Evolutionary conservation across 768 basidiomycete species (phyloP), one percentile per base, ranked within the genome.

Genomic region (Mycena latifolia): DNA sequence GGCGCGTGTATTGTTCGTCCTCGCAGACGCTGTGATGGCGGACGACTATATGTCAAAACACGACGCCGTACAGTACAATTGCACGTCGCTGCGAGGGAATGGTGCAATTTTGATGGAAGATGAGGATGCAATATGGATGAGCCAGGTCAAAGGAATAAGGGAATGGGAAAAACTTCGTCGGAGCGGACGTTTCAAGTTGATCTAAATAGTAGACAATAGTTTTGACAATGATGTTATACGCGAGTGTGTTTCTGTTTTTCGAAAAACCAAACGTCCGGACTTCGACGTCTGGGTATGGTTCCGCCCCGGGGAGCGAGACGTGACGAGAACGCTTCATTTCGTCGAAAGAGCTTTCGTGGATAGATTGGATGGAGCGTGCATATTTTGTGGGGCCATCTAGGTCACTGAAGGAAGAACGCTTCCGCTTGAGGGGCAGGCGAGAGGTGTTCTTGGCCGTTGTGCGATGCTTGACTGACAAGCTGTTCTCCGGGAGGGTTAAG

Each of bases 321-420:
- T n/a, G n/a, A n/a, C n/a, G n/a, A n/a, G n/a, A n/a, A n/a, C n/a
- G n/a, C n/a, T n/a, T n/a, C n/a, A n/a, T n/a, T n/a, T n/a, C n/a
- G n/a, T 84, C 82, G 63, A 84, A 85, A 37, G 84, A 84, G 57
- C 77, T 81, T 29, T 83, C 80, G 65, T 84, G 80, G 39, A 78
- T 73, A 24, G 79, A 81, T 18, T 75, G 74, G 48, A 74, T 52
- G n/a, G 88, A 88, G 61, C 78, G 80, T 33, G 78, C 79, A 63
- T 83, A 79, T 66, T 82, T 82, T 18, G 80, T 66, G 17, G 84
- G 78, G 5, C 82, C 83, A 11, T 69, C 69, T 24, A 86, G 74
- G 65, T 85, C 84, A 60, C 78, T 82, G 72, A 82, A 85, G 28
- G 74, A 67, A 39, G 63, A 45, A 28, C 80, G 73, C 65, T 80